Percentiles rank a stretch among this genome's conserved stretches.
Evolutionary conservation across 139 green algal species (phyloP).

Genomic region (Coelastrella sp.): DNA sequence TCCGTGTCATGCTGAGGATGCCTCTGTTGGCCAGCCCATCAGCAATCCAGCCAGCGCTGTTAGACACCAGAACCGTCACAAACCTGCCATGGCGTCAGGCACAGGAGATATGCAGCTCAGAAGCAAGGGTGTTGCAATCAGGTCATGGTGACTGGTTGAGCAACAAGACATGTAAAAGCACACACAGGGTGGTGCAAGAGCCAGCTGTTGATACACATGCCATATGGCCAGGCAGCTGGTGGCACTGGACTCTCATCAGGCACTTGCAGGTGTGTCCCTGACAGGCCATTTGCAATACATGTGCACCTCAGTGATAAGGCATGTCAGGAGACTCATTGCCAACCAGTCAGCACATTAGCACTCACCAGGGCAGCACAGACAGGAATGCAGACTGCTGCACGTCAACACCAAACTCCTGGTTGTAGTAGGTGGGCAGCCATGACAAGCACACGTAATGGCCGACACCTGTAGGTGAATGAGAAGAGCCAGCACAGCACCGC

Average conservation of each 20-base stretch:
- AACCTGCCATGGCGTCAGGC: not conserved
- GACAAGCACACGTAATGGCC: constrained; percentile 68
- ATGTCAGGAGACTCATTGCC: too few relatives aligned
- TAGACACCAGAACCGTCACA: constrained; percentile 72
- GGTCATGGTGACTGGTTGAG: too few relatives aligned
- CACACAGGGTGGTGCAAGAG: too few relatives aligned
- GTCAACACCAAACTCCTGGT: constrained; percentile 71
- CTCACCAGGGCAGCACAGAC: constrained; percentile 74
- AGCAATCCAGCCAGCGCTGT: constrained; percentile 71
- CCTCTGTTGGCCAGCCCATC: constrained; percentile 80
- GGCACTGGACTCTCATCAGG: too few relatives aligned
- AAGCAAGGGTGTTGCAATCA: too few relatives aligned
- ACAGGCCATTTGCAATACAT: too few relatives aligned
- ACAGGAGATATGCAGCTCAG: too few relatives aligned
- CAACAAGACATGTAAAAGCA: too few relatives aligned
- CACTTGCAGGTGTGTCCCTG: too few relatives aligned
- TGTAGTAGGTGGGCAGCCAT: constrained; percentile 85
- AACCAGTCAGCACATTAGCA: not conserved
- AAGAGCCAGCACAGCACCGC: not conserved
- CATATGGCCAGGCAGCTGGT: too few relatives aligned
- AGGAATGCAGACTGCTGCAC: constrained; percentile 65
- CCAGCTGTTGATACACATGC: too few relatives aligned
- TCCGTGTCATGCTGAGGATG: constrained; percentile 63
- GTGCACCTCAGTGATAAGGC: too few relatives aligned
- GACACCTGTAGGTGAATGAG: constrained; percentile 38